Percentiles rank a stretch among this genome's conserved stretches.
These are phyloP conservation scores for Tuber microsphaerosporum DNA, from an alignment of 495 filamentous ascomycete species.

Conservation along the genomic window DNA sequence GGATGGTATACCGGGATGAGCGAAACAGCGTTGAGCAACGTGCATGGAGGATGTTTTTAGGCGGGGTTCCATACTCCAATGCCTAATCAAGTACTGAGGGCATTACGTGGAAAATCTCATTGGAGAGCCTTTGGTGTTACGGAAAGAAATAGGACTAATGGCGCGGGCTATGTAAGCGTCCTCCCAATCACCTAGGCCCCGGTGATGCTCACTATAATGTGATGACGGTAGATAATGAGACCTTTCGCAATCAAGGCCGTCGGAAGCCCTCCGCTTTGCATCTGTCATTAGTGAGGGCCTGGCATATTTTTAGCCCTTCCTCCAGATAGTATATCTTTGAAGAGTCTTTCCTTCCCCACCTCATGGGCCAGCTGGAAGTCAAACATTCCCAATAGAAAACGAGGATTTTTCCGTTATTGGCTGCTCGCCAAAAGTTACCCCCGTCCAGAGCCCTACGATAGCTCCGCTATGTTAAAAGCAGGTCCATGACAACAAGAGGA, in stretches of 20 bases:
- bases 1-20: not conserved
- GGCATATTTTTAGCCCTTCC: not conserved
- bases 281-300: not conserved
- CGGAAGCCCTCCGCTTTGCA: slow-evolving; percentile 1
- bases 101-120: not conserved
- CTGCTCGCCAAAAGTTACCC: slow-evolving; percentile 4
- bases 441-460: not conserved
- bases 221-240: not conserved
- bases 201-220: not conserved
- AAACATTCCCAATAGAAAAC: not conserved
- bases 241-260: not conserved
- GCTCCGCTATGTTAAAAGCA: not conserved
- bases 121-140: not conserved
- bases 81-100: not conserved
- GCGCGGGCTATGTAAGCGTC: not conserved
- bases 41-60: not conserved
- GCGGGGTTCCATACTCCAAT: not conserved
- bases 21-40: not conserved
- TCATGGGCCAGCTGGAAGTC: not conserved
- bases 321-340: not conserved
- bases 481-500: not conserved
- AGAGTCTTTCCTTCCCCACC: not conserved
- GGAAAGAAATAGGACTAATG: not conserved
- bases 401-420: not conserved
- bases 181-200: not conserved